Base-by-base conservation (phyloP, 2,329 filamentous ascomycete genomes). In the Diaporthe vaccinii region DNA sequence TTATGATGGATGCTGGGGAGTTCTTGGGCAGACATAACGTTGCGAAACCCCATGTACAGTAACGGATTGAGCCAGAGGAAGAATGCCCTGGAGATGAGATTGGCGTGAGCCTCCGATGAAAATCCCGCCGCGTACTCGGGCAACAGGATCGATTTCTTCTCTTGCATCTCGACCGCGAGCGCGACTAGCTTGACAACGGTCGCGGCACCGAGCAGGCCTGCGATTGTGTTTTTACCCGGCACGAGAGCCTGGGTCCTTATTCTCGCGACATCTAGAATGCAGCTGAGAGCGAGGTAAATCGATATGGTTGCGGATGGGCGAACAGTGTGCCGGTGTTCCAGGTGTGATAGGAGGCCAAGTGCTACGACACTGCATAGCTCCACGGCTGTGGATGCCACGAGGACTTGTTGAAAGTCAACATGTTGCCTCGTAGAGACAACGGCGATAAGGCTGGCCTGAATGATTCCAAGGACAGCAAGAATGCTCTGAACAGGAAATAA, bases 261-360 rank as follows among this genome's bases (percentile, higher is more conserved):
- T 58, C 55, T 58, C 25, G 55, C 55, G 34, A 17, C 55, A 58
- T 58, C 55, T 25, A 58, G 55, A 34, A 58, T 20, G 6, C 25
- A 58, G 17, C 25, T 58, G 25, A 58, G 20, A 58, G 20, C 20
- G 25, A 58, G 55, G 25, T 5, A 58, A 1, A 20, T 34, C 0
- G 55, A 58, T 3, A 58, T 58, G 25, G 34, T 34, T 14, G 34
- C 20, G 25, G 55, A 58, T 34, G 55, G 55, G 6, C 55, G 25
- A 10, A 58, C 55, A 31, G 25, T 34, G 17, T 58, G n/a, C 25
- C 22, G n/a, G 25, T 58, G 55, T 34, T 58, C 55, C 55, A 14
- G 34, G 20, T 58, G 55, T 58, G 55, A 58, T n/a, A 58, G 55
- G 55, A 58, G 8, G 55, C 25, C 55, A 31, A 58, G 55, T 58